Evolutionary conservation across 352 stramenopile species (phyloP).

Genomic region (Phytophthora europaea): DNA sequence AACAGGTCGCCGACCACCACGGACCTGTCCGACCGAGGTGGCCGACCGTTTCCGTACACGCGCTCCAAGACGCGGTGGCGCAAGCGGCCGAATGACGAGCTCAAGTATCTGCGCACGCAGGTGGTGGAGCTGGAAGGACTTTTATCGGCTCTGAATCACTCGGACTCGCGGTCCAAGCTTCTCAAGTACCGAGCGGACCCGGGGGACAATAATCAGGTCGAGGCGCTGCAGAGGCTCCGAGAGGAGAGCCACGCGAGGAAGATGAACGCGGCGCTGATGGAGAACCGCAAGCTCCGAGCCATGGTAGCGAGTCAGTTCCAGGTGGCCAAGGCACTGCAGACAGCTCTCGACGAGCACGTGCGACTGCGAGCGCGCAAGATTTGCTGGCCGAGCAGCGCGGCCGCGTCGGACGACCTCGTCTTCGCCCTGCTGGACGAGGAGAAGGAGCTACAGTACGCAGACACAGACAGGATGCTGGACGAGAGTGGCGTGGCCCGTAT

Average conservation of each 20-base stretch:
- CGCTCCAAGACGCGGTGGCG: slow-evolving; percentile 36
- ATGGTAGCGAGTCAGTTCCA: slow-evolving; percentile 27
- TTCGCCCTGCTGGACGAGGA: slow-evolving; percentile 43
- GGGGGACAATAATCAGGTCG: slow-evolving; percentile 14
- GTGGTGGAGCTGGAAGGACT: slow-evolving; percentile 31
- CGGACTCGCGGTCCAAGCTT: not conserved
- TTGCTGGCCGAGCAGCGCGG: slow-evolving; percentile 27
- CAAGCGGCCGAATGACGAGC: slow-evolving; percentile 45
- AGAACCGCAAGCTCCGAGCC: slow-evolving; percentile 34
- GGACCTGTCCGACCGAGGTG: slow-evolving; percentile 9
- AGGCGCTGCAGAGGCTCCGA: slow-evolving; percentile 13
- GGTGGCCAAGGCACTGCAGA: slow-evolving; percentile 26
- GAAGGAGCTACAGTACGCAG: slow-evolving; percentile 37
- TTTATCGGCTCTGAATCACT: slow-evolving; percentile 17
- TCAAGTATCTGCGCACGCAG: slow-evolving; percentile 39
- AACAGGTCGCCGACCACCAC: not conserved
- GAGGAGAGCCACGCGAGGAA: slow-evolving; percentile 16
- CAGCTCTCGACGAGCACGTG: slow-evolving; percentile 33
- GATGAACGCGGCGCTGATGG: slow-evolving; percentile 17
- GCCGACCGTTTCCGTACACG: slow-evolving; percentile 32
- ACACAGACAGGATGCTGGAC: slow-evolving; percentile 31
- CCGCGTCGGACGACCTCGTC: slow-evolving; percentile 36
- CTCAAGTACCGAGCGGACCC: not conserved
- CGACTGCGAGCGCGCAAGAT: slow-evolving; percentile 29
- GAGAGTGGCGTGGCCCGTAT: slow-evolving; percentile 31